Base-by-base conservation (phyloP, 1,284 basidiomycete species). In the Ganoderma lucidum region DNA sequence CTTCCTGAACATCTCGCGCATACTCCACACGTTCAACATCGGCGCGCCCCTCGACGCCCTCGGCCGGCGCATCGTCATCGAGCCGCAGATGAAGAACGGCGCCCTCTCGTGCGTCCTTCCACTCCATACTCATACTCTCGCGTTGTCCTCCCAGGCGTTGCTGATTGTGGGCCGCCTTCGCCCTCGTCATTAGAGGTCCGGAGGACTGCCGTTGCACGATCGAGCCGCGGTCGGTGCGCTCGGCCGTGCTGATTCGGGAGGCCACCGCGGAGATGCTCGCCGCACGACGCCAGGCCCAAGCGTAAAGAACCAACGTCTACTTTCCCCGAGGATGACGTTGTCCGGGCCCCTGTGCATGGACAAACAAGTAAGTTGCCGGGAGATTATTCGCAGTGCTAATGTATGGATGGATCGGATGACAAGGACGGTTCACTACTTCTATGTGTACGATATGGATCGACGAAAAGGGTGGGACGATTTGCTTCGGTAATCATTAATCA, bases 161-260 rank as follows among this genome's bases (percentile, higher is more conserved):
- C 42, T 44, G 10, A 39, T 12, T 37, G 10, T 19, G 53, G 41
- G 12, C 45, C 2, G 0, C 23, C 23, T 23, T 23, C 32, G 12
- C 32, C 3, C 12, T 30, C n/a, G 28, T 30, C 8, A 28, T n/a
- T 23, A 17, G 53, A 12, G 53, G 61, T 17, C 64, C 64, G 0
- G 45, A 30, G 17, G 66, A 70, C 37, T 59, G 48, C 17, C 63
- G 66, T n/a, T 66, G 69, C 53, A 61, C 63, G 5, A 66, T 66
- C 64, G 68, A 56, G 53, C 64, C 64, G 2, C 70, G 70, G 41
- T 71, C 70, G 23, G 62, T 55, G 37, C 61, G 19, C 14, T 58
- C 64, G 10, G 64, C 41, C 39, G 56, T 56, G 2, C 58, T 71
- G 35, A 66, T 68, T 37, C 30, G 60, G 5, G 60, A n/a, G 35